A percentile compares a stretch with the other conserved stretches of the same genome.
Conservation (phyloP, 441 rosid genomes). For the Erodium trifolium region DNA sequence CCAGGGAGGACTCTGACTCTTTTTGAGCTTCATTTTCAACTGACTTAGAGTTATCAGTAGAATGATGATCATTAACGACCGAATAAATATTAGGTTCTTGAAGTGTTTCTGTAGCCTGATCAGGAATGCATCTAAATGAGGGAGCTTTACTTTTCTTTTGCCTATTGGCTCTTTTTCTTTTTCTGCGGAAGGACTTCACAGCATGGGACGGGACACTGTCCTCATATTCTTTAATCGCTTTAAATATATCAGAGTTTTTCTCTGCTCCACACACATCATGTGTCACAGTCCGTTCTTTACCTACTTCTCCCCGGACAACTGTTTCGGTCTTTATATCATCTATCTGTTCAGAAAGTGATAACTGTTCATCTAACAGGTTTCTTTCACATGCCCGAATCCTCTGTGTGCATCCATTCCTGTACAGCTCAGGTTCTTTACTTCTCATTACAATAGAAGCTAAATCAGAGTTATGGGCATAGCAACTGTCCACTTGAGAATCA, state of each 20-base stretch:
- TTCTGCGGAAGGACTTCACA: conserved; percentile 22
- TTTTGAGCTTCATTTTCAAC: conserved; percentile 18
- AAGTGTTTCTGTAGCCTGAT: conserved; percentile 23
- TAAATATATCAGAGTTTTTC: conserved; percentile 20
- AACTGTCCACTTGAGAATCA: conserved; percentile 31
- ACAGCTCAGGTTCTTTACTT: conserved; percentile 52
- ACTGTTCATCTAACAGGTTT: conserved; percentile 33
- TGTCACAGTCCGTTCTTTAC: conserved; percentile 9
- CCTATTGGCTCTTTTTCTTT: conserved; percentile 38
- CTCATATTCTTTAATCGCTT: conserved; percentile 18
- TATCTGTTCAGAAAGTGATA: conserved; percentile 32
- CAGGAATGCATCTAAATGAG: conserved; percentile 16
- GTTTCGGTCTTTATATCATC: conserved; percentile 27
- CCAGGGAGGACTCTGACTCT: conserved; percentile 18
- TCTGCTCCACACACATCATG: conserved; percentile 19
- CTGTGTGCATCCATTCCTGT: conserved; percentile 52
- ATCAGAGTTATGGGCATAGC: conserved; percentile 42
- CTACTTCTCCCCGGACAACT: conserved; percentile 20
- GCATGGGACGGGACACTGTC: conserved; percentile 19
- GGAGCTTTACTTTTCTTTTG: conserved; percentile 25
- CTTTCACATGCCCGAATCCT: conserved; percentile 51
- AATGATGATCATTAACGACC: conserved; percentile 17
- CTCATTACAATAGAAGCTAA: conserved; percentile 65
- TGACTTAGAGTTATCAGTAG: conserved; percentile 17
- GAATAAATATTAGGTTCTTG: conserved; percentile 23